Evolutionary conservation across 129 eudicot genomes (phyloP), one percentile per base, ranked within the genome.

Genomic region (Lactuca sativa): DNA sequence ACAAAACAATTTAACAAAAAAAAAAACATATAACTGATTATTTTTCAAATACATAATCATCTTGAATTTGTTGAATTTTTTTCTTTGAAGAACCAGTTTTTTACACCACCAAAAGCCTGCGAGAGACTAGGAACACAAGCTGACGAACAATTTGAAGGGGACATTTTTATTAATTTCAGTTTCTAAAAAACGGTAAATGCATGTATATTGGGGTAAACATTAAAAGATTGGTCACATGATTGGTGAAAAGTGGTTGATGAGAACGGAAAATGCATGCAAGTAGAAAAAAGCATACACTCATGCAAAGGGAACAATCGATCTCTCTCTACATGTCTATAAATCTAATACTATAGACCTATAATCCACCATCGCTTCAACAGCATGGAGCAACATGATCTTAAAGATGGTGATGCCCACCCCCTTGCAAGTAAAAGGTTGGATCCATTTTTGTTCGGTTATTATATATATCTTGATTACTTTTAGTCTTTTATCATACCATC

Each of bases 341-440:
- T 49, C 16, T 55, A 75, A 58, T 32, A 16, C n/a, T 16, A 41
- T 53, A 44, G 31, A 57, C 13, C 16, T 31, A 47, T 14, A 16
- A 67, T 56, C 21, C 48, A 41, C 41, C 58, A 11, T 12, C 37
- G 74, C 21, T 59, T 58, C 69, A 67, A 65, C 59, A 51, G 33
- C 59, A 74, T 81, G 81, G 80, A 69, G 56, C 66, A 60, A 32
- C 7, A 32, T 64, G 66, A 62, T 62, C 67, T 21, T 12, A 72
- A 70, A 67, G 33, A 75, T 36, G 67, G 69, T 17, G 56, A 72
- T 56, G 63, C 56, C 34, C 70, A 66, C 56, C 66, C 37, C 57
- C 38, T 52, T 34, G 15, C 81, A n/a, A 60, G 56, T 30, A 82
- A 74, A 69, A 75, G 87, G 84, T 75, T 59, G 68, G 52, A 14